These are phyloP conservation scores for Turnera subulata DNA, from an alignment of 345 rosid species.

Conservation along the genomic window DNA sequence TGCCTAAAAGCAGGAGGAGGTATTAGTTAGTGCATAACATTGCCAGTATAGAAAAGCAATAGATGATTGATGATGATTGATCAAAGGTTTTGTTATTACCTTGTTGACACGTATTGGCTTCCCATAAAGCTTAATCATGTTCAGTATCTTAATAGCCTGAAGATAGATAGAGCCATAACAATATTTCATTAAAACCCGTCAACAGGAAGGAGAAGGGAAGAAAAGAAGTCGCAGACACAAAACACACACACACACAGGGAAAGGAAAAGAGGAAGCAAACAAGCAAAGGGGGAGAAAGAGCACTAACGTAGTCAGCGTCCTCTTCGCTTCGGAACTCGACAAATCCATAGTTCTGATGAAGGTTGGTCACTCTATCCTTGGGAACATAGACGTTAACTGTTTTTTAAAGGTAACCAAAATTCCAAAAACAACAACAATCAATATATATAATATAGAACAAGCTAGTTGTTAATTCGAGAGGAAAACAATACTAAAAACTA, in stretches of 20 bases:
- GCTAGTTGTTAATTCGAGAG: too few species aligned
- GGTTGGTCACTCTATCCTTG: conserved; percentile 92
- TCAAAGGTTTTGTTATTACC: conserved; percentile 46
- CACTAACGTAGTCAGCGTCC: conserved; percentile 90
- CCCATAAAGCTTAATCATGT: conserved; percentile 94
- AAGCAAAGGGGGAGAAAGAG: not conserved
- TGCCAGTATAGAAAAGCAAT: not conserved
- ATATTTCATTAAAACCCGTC: not conserved
- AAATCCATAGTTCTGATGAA: conserved; percentile 92
- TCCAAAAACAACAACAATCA: not conserved
- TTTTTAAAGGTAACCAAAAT: not conserved
- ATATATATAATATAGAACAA: too few species aligned
- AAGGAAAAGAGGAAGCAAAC: not conserved
- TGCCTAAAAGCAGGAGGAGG: conserved; percentile 66
- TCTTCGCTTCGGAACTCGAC: conserved; percentile 93
- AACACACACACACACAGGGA: too few species aligned
- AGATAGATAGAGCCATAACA: not conserved
- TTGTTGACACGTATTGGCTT: conserved; percentile 96
- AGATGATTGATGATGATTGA: too few species aligned
- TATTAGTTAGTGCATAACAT: too few species aligned
- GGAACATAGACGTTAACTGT: conserved; percentile 95
- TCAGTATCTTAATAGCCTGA: conserved; percentile 94
- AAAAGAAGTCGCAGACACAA: too few species aligned
- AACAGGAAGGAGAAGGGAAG: too few species aligned
- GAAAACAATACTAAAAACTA: too few species aligned